These are phyloP conservation scores for Eucalyptus cloeziana DNA, from an alignment of 345 rosid species.

Conservation along the genomic window DNA sequence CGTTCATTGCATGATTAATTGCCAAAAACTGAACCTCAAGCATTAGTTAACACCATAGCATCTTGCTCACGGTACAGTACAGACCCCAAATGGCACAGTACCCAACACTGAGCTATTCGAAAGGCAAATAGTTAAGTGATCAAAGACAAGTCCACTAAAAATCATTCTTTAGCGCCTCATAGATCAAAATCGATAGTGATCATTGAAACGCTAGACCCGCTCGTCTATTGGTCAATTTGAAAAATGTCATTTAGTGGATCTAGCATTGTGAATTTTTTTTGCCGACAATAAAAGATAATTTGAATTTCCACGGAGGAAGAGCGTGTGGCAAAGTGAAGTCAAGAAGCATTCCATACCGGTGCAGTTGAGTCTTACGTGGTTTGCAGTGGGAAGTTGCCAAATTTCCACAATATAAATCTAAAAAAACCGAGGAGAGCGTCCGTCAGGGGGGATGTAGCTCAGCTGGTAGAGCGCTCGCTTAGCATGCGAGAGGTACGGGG, in stretches of 20 bases:
- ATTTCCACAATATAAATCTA: rapidly evolving
- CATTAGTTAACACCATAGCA: not conserved
- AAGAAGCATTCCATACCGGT: not conserved
- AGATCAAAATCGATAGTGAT: not conserved
- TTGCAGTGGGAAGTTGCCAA: not conserved
- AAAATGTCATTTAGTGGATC: rapidly evolving
- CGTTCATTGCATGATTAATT: not conserved
- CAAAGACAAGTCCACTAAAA: not conserved
- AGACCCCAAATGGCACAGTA: not conserved
- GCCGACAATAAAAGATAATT: not conserved
- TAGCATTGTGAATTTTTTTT: not conserved
- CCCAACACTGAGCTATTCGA: not conserved
- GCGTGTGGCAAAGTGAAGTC: not conserved
- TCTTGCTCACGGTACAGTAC: not conserved
- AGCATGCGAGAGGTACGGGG: constrained; percentile 62
- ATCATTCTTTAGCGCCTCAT: rapidly evolving
- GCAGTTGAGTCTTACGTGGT: not conserved
- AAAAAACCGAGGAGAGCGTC: not conserved
- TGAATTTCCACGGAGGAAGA: not conserved
- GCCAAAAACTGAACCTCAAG: not conserved
- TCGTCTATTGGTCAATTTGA: not conserved
- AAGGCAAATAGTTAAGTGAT: not conserved
- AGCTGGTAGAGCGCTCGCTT: constrained; percentile 73
- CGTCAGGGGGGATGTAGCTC: constrained; percentile 3
- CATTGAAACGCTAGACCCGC: rapidly evolving